Evolutionary conservation across 2,329 filamentous ascomycete species (phyloP), one percentile per base, ranked within the genome.

Genomic region (Colletotrichum orbiculare): DNA sequence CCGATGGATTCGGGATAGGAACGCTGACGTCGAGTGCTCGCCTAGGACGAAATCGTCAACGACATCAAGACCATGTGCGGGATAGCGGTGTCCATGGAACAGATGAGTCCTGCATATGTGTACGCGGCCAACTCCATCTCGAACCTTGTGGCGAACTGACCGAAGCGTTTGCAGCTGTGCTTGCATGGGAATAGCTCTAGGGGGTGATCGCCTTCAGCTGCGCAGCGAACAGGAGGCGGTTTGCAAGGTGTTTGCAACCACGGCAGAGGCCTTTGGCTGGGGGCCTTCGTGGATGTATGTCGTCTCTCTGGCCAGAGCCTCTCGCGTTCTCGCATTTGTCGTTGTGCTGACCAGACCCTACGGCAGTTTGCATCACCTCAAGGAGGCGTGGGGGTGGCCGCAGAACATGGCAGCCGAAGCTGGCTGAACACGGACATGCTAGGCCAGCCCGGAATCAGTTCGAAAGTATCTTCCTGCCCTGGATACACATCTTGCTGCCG

Each of bases 171-270:
- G 7, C 9, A 73, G 73, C 59, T 70, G 70, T 8, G 71, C 70
- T 5, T 72, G 68, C 11, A 68, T 75, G 1, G 72, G 72, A 1
- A 74, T 75, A 0, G 70, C 71, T 0, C 70, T 74, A 70, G 73
- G 70, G 2, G 79, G 79, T 2, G 78, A 81, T 57, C 73, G 76
- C 34, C 80, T 81, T 55, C 72, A 68, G 2, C 71, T 74, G 5
- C 66, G 68, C 6, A 65, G 64, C 8, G 79, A 80, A 49, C 79
- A 81, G 54, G 72, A 78, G 47, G 77, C 75, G 4, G 66, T 81
- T 2, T 70, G 77, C 6, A 68, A 73, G 3, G 67, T 81, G 5
- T 67, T 81, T 33, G 64, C 70, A 8, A 73, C 71, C 12, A 76
- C 75, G 10, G 73, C 54, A 3, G 54, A 38, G 11, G 9, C 15